Evolutionary conservation across 1,139 yeast genomes (phyloP), one percentile per base, ranked within the genome.

Genomic region (Torulaspora globosa): DNA sequence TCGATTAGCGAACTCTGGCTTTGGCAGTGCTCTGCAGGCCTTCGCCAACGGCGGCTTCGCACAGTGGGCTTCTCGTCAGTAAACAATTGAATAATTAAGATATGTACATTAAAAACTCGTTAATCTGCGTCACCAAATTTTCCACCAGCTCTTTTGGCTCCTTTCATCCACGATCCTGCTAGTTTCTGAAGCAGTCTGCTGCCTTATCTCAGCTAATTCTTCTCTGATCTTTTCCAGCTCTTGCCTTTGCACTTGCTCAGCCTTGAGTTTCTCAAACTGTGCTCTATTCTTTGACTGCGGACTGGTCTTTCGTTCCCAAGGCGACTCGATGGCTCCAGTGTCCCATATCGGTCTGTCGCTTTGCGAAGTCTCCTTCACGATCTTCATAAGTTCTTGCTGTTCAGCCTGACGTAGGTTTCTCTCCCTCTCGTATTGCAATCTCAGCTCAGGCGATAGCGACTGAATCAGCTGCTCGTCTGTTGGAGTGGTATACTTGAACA

Each of bases 261-360:
- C 82, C 42, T 68, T 62, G 34, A 73, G 67, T 53, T 69, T 70
- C 53, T 79, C 79, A 51, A 76, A 76, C 43, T 69, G 68, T 44
- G 77, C 79, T 46, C 74, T 70, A 46, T 53, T 66, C 64, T 56
- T 67, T 58, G 58, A 55, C 18, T 58, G 56, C 9, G 46, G 56
- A 52, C 62, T 67, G 47, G 44, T 58, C 56, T 69, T 54, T 74
- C 87, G 72, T 79, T 62, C 68, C 63, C 63, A 82, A 0, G 94
- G 94, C 1, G 83, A 75, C 40, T 72, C 71, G 41, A 84, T 75
- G 1, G 79, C 71, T 0, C 90, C 95, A 0, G 94, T 80, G 62
- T 77, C 82, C 95, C 95, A 84, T 39, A 84, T 78, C 0, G 95
- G 95, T 46, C 83, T 86, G 54, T 79, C 73, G 16, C 88, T 80